These are phyloP conservation scores for Tylopilus sp. DNA, from an alignment of 768 basidiomycete species.

Conservation along the genomic window DNA sequence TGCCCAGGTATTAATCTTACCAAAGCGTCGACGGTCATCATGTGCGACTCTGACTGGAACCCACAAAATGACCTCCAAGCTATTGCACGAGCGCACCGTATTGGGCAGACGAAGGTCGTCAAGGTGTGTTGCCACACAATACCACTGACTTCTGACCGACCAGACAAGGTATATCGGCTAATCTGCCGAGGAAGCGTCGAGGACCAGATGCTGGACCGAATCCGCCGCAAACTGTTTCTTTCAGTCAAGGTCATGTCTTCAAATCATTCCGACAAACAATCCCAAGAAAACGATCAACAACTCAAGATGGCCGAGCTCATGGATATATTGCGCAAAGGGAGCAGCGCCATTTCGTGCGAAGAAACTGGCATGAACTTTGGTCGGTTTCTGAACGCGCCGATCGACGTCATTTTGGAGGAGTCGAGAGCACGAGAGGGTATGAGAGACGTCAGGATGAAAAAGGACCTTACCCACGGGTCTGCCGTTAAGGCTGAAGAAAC, in stretches of 20 bases:
- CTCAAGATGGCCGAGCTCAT: slow-evolving; percentile 47
- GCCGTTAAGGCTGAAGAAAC: slow-evolving; percentile 19
- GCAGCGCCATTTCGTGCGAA: slow-evolving; percentile 46
- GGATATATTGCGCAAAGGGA: slow-evolving; percentile 55
- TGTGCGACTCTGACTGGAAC: slow-evolving; percentile 73
- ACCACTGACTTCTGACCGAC: neutral
- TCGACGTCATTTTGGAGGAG: slow-evolving; percentile 43
- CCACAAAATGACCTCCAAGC: slow-evolving; percentile 82
- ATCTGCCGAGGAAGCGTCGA: slow-evolving; percentile 70
- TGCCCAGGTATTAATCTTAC: slow-evolving; percentile 73
- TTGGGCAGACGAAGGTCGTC: slow-evolving; percentile 71
- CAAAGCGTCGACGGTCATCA: slow-evolving; percentile 75
- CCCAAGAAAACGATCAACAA: slow-evolving; percentile 26
- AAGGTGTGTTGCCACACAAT: slow-evolving; percentile 36
- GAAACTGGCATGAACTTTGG: slow-evolving; percentile 40
- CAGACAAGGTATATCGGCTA: slow-evolving; percentile 58
- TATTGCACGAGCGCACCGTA: slow-evolving; percentile 80
- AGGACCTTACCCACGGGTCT: slow-evolving; percentile 29
- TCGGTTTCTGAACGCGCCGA: slow-evolving; percentile 42
- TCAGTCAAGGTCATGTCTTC: slow-evolving; percentile 60
- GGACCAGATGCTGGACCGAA: slow-evolving; percentile 71
- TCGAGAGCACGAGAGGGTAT: slow-evolving; percentile 42
- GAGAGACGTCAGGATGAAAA: slow-evolving; percentile 45
- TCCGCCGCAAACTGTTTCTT: slow-evolving; percentile 67
- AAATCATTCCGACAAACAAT: slow-evolving; percentile 24